Evolutionary conservation across 106 monocot species (phyloP), one percentile per base, ranked within the genome.

Genomic region (Hemerocallis citrina): DNA sequence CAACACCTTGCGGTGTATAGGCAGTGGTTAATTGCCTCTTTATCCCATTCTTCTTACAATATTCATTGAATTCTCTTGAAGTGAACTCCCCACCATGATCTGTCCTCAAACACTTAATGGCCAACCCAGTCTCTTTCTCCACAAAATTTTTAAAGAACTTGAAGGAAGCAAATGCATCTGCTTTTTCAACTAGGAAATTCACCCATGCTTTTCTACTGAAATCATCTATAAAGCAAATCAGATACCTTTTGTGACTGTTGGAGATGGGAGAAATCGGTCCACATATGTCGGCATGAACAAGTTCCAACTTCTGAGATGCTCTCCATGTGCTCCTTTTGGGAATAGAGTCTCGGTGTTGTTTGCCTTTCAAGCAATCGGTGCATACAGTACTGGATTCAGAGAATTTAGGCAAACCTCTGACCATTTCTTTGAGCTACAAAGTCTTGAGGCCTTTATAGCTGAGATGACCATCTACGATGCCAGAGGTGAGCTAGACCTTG

Each of bases 391-490:
- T 47, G 29, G 51, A 45, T 25, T 16, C 12, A 29, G 25, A 5
- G 39, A 73, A 27, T 48, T 65, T 36, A 28, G 58, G 73, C 54
- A 72, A 55, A 44, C 66, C 66, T 4, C 12, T 60, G 30, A 73
- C 57, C 57, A 59, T 65, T 3, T 59, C 51, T 19, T 73, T 48
- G 16, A 5, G 14, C 14, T 48, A 17, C 0, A 40, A 40, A 40
- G 39, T 20, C 20, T 48, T 48, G 13, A 48, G 19, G 5, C 47
- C 14, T 5, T 17, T 17, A 48, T 16, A 48, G 19, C 19, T 48
- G 16, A 48, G 0, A 15, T 48, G 14, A 5, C 14, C 47, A 48
- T 7, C 52, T 20, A 29, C 22, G 27, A 27, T 52, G 64, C 34
- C 64, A 66, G 1, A 66, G 16, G 24, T n/a, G n/a, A n/a, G n/a